Evolutionary conservation across 139 green algal genomes (phyloP).

Genomic region (Nannochloris sp.): DNA sequence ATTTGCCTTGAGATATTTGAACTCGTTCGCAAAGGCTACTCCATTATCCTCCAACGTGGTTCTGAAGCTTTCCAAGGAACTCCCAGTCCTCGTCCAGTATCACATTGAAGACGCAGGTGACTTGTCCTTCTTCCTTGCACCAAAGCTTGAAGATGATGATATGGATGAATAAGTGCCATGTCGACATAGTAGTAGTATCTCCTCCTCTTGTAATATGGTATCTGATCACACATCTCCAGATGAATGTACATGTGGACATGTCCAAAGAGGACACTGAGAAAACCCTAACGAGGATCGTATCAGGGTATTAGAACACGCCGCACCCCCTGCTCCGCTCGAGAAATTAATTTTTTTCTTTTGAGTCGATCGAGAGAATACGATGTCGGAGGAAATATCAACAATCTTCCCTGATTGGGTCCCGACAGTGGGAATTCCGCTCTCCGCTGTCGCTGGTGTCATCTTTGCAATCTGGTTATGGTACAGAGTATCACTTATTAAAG

Average conservation of each 20-base stretch:
- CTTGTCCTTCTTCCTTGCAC: constrained; percentile 69
- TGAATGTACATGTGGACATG: too few relatives aligned
- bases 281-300: too few relatives aligned
- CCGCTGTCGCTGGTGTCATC: constrained; percentile 13
- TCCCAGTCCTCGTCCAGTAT: constrained; percentile 91
- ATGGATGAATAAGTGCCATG: constrained; percentile 7
- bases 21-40: constrained; percentile 88
- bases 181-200: not conserved
- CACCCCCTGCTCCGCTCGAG: not conserved
- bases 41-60: constrained; percentile 52
- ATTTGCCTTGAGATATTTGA: constrained; percentile 97
- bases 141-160: constrained; percentile 55
- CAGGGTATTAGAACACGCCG: too few relatives aligned
- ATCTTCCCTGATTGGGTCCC: not conserved
- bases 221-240: too few relatives aligned
- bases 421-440: constrained; percentile 1
- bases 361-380: not conserved
- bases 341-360: not conserved
- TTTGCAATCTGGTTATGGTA: constrained; percentile 65
- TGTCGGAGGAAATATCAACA: constrained; percentile 1
- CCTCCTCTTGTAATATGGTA: too few relatives aligned
- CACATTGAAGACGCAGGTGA: constrained; percentile 74
- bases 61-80: constrained; percentile 79
- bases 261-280: too few relatives aligned
- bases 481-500: constrained; percentile 45